Percentiles rank a stretch among this genome's conserved stretches.
These are phyloP conservation scores for Chytridium lagenaria DNA, from an alignment of 371 early-diverging fungal genomes.

Conservation along the genomic window DNA sequence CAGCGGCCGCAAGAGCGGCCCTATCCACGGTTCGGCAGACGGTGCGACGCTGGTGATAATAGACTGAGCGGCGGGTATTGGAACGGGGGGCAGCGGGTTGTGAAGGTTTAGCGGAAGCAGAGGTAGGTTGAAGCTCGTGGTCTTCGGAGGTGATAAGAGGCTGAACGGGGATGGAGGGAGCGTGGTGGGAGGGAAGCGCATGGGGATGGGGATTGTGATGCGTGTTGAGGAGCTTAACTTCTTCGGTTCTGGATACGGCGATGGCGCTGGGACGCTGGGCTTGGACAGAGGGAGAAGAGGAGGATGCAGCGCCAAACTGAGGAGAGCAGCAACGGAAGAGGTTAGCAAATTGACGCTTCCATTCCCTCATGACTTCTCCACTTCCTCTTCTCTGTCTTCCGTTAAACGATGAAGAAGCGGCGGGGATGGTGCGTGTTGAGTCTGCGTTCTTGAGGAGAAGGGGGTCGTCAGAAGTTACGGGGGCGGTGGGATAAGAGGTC, in stretches of 20 bases:
- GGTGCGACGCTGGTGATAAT: slow-evolving; percentile 1
- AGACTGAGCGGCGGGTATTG: not conserved
- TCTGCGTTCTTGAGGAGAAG: not conserved
- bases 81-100: no score
- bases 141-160: not conserved
- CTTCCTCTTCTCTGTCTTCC: not conserved
- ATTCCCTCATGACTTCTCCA: slow-evolving; percentile 7
- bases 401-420: not conserved
- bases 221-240: not conserved
- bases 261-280: not conserved
- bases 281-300: not conserved
- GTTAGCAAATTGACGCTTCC: not conserved
- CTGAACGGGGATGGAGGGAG: slow-evolving; percentile 1
- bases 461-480: not conserved
- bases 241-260: not conserved
- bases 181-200: not conserved
- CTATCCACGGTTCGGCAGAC: slow-evolving; percentile 8
- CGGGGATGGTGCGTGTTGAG: not conserved
- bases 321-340: not conserved
- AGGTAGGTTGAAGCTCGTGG: not conserved
- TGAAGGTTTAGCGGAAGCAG: no score
- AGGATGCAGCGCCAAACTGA: not conserved
- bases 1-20: not conserved
- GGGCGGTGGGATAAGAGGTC: not conserved
- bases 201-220: not conserved